Evolutionary conservation across 495 filamentous ascomycete genomes (phyloP), one percentile per base, ranked within the genome.

Genomic region (Jackrogersella minutella): DNA sequence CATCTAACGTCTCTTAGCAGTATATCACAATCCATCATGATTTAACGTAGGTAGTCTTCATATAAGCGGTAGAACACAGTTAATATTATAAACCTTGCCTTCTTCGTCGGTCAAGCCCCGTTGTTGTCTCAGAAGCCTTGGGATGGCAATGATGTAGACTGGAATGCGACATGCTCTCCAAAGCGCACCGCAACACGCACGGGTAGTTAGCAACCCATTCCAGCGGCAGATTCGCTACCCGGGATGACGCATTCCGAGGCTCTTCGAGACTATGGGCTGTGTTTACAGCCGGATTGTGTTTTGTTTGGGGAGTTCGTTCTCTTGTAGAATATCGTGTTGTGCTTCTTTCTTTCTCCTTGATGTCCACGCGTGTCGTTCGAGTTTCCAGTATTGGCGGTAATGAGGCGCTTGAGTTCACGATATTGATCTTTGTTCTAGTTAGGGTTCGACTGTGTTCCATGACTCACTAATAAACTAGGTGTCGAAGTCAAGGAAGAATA

Each of bases 141-240:
- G 57, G 53, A 46, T 62, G 41, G 37, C 24, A 50, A 53, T 58
- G 53, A 59, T 55, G 58, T 13, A 9, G 39, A 26, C 53, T 69
- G 72, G 72, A 74, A 74, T 74, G 71, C 58, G 26, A 54, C 1
- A 14, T 40, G 21, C 28, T 37, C 33, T 19, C 26, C 26, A 11
- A 36, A 58, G 24, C 36, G 31, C 16, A 44, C n/a, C 39, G 14
- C 34, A 22, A 9, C 44, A 14, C n/a, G 41, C 41, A 53, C 13
- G 16, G 1, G 1, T 6, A 21, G 51, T 43, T 34, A 36, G 65
- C 66, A 68, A 74, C 70, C 64, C 72, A 74, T 74, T 74, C 72
- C 58, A 68, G 22, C 10, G n/a, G 26, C 37, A 33, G 14, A 34
- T 55, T 37, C n/a, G 16, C 22, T 17, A 4, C 54, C 40, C 39